Evolutionary conservation across 495 filamentous ascomycete genomes (phyloP).

Genomic region (Parmelia sp.): DNA sequence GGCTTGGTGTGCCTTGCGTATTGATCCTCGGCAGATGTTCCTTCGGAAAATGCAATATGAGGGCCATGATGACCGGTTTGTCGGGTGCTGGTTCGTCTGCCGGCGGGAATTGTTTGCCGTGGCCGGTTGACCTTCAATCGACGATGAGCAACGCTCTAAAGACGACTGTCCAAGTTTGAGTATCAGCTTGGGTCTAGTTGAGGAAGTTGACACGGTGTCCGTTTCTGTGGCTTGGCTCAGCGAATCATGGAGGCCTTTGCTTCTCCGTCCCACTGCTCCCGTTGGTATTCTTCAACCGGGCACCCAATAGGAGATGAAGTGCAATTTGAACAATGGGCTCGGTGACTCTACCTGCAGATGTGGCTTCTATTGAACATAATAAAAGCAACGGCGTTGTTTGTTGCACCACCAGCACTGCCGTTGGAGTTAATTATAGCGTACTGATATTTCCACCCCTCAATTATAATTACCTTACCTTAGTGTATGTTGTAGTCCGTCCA

Average conservation of each 20-base stretch:
- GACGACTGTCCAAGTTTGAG: no score
- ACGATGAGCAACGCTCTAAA: no score
- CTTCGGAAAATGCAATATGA: not conserved
- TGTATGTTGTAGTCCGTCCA: not conserved
- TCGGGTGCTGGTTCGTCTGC: not conserved
- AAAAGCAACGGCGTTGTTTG: not conserved
- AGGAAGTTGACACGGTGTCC: not conserved
- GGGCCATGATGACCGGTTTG: not conserved
- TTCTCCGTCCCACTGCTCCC: not conserved
- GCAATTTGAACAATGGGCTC: no score
- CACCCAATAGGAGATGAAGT: no score
- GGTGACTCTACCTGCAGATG: no score
- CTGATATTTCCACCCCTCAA: not conserved
- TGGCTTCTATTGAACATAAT: no score
- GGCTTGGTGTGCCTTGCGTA: not conserved
- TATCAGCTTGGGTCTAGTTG: no score
- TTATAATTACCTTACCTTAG: no score
- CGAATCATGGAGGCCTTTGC: not conserved
- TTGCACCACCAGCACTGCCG: no score
- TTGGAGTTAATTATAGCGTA: not conserved
- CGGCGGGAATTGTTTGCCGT: not conserved
- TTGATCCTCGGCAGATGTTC: not conserved
- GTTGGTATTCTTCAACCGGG: not conserved
- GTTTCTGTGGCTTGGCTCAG: not conserved
- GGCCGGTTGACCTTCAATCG: no score